phyloP scores from a whole-genome alignment of 148 eudicot species.

The Beta vulgaris region DNA sequence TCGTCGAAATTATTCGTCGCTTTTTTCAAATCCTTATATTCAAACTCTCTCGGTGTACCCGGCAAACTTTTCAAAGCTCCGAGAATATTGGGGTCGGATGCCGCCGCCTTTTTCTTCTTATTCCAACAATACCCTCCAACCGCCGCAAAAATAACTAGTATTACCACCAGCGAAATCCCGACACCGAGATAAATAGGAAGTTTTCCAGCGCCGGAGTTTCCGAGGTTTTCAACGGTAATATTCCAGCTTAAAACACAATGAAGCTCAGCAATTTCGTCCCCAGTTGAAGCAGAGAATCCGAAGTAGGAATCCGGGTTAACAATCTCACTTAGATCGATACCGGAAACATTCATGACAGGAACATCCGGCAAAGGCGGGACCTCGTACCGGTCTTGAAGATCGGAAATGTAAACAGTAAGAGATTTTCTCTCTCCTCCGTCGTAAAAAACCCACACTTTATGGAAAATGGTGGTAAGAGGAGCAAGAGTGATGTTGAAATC shows the following conservation, averaged over 20 bases:
- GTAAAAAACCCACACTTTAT: conserved; percentile 70
- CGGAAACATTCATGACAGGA: conserved; percentile 40
- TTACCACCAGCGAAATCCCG: conserved; percentile 7
- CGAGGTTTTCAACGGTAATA: conserved; percentile 48
- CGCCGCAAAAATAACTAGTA: conserved; percentile 13
- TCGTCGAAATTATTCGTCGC: conserved; percentile 72
- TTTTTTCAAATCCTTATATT: conserved; percentile 58
- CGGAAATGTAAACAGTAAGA: conserved; percentile 52
- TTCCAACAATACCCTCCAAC: conserved; percentile 21
- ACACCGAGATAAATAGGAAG: conserved; percentile 12
- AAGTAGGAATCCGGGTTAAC: conserved; percentile 57
- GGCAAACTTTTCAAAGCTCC: conserved; percentile 70
- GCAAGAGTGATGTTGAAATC: conserved; percentile 39
- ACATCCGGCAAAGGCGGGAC: conserved; percentile 33
- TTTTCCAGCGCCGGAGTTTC: neutral
- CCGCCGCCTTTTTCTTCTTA: conserved; percentile 17
- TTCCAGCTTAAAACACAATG: conserved; percentile 88
- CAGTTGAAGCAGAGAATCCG: conserved; percentile 82
- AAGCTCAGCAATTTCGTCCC: conserved; percentile 38
- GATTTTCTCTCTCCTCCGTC: conserved; percentile 48
- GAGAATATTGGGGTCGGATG: conserved; percentile 40
- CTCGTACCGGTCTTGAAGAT: conserved; percentile 14
- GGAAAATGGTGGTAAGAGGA: conserved; percentile 39
- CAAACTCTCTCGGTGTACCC: conserved; percentile 73
- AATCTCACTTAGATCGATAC: conserved; percentile 43